Conservation (phyloP, 2,329 filamentous ascomycete genomes). For the Phyllosticta capitalensis region DNA sequence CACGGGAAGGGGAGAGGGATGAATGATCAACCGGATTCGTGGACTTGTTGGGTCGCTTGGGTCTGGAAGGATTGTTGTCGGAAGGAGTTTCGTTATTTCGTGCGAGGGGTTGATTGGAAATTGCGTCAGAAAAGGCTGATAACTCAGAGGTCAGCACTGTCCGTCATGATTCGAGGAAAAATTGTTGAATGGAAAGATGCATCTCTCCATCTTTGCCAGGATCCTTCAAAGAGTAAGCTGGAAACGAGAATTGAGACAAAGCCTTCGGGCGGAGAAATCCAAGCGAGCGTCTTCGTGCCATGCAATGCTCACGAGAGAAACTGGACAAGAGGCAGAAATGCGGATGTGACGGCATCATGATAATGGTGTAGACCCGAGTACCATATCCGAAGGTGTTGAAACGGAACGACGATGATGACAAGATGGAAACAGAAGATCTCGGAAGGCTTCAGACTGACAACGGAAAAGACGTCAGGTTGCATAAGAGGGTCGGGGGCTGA, state of each 20-base stretch:
- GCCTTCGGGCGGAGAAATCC: no score
- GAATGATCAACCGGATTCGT: slow-evolving; percentile 50
- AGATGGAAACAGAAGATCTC: background rate
- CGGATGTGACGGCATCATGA: background rate
- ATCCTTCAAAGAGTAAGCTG: background rate
- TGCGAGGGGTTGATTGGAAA: slow-evolving; percentile 66
- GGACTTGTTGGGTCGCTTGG: slow-evolving; percentile 10
- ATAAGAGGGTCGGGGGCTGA: background rate
- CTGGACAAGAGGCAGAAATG: background rate
- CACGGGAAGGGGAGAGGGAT: slow-evolving; percentile 60
- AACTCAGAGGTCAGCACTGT: background rate
- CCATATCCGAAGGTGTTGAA: background rate
- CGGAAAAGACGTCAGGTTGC: background rate
- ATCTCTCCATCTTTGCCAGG: background rate
- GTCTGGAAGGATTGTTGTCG: slow-evolving; percentile 20
- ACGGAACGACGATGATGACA: background rate
- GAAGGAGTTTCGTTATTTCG: slow-evolving; percentile 62
- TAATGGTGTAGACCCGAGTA: background rate
- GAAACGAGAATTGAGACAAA: background rate
- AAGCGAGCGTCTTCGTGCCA: background rate
- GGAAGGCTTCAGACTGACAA: background rate
- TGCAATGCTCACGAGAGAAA: background rate
- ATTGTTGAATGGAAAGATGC: background rate
- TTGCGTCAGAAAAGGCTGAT: slow-evolving; percentile 65
- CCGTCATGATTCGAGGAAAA: background rate